These are phyloP conservation scores for Xylaria sp. DNA, from an alignment of 2,329 filamentous ascomycete species.

Conservation along the genomic window DNA sequence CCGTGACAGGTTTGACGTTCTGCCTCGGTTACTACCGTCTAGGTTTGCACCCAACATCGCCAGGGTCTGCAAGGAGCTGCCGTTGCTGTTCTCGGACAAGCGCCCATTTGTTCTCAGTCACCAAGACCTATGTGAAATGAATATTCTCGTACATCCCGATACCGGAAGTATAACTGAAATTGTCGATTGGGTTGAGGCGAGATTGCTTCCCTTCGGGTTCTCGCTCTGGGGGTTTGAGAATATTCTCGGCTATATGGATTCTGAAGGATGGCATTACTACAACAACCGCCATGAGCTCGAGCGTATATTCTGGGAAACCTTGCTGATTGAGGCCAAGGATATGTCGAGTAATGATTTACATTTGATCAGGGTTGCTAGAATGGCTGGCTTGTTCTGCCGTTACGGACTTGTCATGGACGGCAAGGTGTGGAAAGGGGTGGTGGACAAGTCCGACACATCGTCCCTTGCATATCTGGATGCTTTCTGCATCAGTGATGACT, in stretches of 20 bases:
- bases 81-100: constrained; percentile 9
- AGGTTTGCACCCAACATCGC: constrained; percentile 22
- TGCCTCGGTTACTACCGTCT: constrained; percentile 12
- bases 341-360: constrained; percentile 15
- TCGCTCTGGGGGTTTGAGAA: constrained; percentile 40
- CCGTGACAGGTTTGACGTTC: constrained; percentile 14
- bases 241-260: constrained; percentile 29
- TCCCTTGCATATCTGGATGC: constrained; percentile 25
- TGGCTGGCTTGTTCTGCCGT: constrained; percentile 25
- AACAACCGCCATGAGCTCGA: constrained; percentile 18
- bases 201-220: constrained; percentile 41
- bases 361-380: constrained; percentile 18
- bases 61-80: constrained; percentile 14
- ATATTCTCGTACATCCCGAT: constrained; percentile 33
- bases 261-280: constrained; percentile 32
- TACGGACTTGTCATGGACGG: constrained; percentile 18
- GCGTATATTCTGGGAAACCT: constrained; percentile 21
- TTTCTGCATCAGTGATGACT: constrained; percentile 17
- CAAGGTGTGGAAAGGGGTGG: constrained; percentile 1
- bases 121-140: constrained; percentile 33
- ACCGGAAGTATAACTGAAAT: constrained; percentile 36
- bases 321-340: constrained; percentile 8
- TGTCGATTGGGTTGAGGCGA: constrained; percentile 36
- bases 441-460: constrained; percentile 17
- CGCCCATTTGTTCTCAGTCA: constrained; percentile 31